These are phyloP conservation scores for Nemania sp. DNA, from an alignment of 2,329 filamentous ascomycete genomes.

Conservation along the genomic window DNA sequence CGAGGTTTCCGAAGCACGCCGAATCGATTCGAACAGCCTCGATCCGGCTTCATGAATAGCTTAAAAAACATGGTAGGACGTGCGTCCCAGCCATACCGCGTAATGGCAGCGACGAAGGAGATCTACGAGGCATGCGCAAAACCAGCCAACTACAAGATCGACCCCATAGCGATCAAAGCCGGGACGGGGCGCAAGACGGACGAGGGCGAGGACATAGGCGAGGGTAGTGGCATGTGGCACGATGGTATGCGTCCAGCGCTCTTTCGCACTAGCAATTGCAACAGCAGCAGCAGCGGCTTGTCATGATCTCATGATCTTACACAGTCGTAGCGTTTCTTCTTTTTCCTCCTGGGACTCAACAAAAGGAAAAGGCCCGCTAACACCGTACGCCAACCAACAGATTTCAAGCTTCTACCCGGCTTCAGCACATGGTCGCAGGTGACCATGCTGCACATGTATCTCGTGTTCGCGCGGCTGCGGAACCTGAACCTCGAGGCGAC, in stretches of 20 bases:
- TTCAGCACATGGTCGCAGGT: constrained; percentile 97
- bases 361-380: too few relatives aligned
- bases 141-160: constrained; percentile 77
- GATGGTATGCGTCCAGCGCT: constrained; percentile 57
- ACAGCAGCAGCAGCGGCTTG: too few relatives aligned
- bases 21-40: too few relatives aligned
- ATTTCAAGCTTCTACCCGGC: constrained; percentile 77
- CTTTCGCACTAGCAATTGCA: neutral
- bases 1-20: constrained; percentile 46
- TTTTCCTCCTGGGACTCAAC: too few relatives aligned
- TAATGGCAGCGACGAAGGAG: constrained; percentile 76
- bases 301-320: neutral
- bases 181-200: constrained; percentile 70
- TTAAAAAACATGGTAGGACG: constrained; percentile 38
- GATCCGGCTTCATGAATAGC: constrained; percentile 33
- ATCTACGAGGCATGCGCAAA: constrained; percentile 75
- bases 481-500: constrained; percentile 72
- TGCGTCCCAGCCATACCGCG: constrained; percentile 62
- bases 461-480: constrained; percentile 81
- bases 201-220: constrained; percentile 81
- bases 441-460: constrained; percentile 94
- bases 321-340: too few relatives aligned
- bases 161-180: constrained; percentile 66
- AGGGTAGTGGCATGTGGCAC: constrained; percentile 79
- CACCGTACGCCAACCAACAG: constrained; percentile 49